A percentile compares a stretch with the other conserved stretches of the same genome.
Evolutionary conservation across 495 filamentous ascomycete species (phyloP).

Genomic region (Penicillium manginii): DNA sequence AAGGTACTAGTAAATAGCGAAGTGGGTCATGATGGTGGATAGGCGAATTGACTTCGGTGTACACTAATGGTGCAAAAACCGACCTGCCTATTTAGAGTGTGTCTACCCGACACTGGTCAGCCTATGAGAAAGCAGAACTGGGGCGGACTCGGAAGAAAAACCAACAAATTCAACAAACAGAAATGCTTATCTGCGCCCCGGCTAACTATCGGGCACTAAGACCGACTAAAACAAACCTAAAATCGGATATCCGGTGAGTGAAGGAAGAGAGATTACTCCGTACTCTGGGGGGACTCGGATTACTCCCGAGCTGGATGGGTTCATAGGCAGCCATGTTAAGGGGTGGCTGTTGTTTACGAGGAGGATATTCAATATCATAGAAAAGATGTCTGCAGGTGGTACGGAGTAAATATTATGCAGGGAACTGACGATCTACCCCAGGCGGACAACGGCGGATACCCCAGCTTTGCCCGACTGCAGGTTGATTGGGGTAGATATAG

Average conservation of each 20-base stretch:
- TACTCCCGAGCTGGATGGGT: neutral
- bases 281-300: neutral
- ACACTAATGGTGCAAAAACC: neutral
- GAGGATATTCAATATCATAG: too few species aligned
- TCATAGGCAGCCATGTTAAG: too few species aligned
- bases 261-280: neutral
- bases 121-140: neutral
- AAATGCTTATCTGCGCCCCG: constrained; percentile 11
- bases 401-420: neutral
- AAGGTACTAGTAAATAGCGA: too few species aligned
- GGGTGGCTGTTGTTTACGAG: too few species aligned
- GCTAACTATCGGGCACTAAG: too few species aligned
- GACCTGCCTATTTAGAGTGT: too few species aligned
- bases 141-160: neutral
- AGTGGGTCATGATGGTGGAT: too few species aligned
- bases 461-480: neutral
- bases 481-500: neutral
- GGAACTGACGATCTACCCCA: neutral
- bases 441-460: neutral
- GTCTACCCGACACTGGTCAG: neutral
- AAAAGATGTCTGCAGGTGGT: too few species aligned
- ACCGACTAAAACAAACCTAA: constrained; percentile 7
- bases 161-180: neutral
- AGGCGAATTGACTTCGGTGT: neutral
- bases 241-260: constrained; percentile 18